Evolutionary conservation across 2,329 filamentous ascomycete species (phyloP).

Genomic region (Domatiomyces catenatus): DNA sequence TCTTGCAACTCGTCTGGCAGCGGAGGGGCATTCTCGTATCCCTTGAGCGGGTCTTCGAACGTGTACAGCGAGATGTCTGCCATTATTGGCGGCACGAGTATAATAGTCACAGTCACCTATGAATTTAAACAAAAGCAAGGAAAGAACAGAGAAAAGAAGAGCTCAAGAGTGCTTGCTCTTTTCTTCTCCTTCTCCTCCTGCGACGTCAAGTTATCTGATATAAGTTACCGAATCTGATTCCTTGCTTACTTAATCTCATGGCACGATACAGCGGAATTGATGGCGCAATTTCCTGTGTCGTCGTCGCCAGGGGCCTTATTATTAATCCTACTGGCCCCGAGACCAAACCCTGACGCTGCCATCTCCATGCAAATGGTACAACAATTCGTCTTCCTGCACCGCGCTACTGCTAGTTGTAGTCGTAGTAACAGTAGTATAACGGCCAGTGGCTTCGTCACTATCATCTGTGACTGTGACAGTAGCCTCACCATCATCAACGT

Average conservation of each 20-base stretch:
- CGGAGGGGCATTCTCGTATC: constrained; percentile 34
- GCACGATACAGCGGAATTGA: not conserved
- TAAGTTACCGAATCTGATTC: too few species aligned
- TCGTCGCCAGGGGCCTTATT: not conserved
- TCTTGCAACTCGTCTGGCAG: constrained; percentile 41
- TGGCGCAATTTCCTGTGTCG: not conserved
- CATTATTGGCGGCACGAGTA: too few species aligned
- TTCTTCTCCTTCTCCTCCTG: too few species aligned
- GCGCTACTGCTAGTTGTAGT: not conserved
- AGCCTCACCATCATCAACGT: constrained; percentile 1
- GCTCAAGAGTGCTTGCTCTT: too few species aligned
- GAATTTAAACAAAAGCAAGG: too few species aligned
- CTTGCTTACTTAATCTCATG: too few species aligned
- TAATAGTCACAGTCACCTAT: too few species aligned
- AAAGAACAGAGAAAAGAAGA: too few species aligned
- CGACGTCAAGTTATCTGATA: too few species aligned
- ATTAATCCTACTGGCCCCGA: constrained; percentile 43
- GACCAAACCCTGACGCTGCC: constrained; percentile 72
- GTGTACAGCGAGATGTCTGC: constrained; percentile 37
- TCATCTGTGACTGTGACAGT: too few species aligned
- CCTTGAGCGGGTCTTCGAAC: constrained; percentile 40
- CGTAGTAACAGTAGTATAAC: not conserved
- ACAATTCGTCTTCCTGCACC: constrained; percentile 49
- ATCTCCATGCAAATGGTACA: constrained; percentile 70
- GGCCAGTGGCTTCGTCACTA: not conserved